Evolutionary conservation across 768 basidiomycete species (phyloP), one percentile per base, ranked within the genome.

Genomic region (Holtermanniella nyarrowii): DNA sequence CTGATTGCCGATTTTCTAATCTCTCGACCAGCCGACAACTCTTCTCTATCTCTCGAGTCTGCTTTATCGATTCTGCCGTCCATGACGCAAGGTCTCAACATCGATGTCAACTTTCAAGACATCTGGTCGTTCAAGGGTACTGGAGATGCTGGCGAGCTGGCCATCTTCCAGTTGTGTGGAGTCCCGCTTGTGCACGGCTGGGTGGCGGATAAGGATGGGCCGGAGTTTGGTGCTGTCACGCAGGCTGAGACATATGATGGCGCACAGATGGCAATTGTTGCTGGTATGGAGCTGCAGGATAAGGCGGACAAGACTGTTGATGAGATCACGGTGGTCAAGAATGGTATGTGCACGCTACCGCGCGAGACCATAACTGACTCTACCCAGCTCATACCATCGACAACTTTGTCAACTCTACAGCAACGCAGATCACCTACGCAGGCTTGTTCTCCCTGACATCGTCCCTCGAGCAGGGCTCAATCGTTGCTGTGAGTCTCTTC

Each of bases 151-250:
- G 88, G 86, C 1, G 90, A 87, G 63, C 78, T 95, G 42, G 80
- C 84, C 53, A 78, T 95, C 5, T 95, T 95, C 62, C 74, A 82
- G n/a, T 82, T 86, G 42, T 85, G 82, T 0, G 82, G 82, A 7
- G 86, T 93, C 42, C 73, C 79, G 4, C 80, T 95, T 39, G 81
- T 89, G 1, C 89, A 93, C 53, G 90, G 90, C 1, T 95, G 90
- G 90, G 66, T 77, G 2, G 62, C 59, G 5, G 69, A 70, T 48
- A 45, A 48, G 14, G 37, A 22, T 5, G 57, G 57, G 45, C 56
- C 57, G 7, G 64, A 65, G 46, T 21, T 44, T 83, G 85, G 48
- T 45, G 26, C 40, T 18, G 42, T 49, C 41, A 26, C 44, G n/a
- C 31, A 27, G 31, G 42, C 40, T 11, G 23, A 48, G 23, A 41